Base-by-base conservation (phyloP, 176 grass and related monocot genomes). In the Saccharum officinarum region DNA sequence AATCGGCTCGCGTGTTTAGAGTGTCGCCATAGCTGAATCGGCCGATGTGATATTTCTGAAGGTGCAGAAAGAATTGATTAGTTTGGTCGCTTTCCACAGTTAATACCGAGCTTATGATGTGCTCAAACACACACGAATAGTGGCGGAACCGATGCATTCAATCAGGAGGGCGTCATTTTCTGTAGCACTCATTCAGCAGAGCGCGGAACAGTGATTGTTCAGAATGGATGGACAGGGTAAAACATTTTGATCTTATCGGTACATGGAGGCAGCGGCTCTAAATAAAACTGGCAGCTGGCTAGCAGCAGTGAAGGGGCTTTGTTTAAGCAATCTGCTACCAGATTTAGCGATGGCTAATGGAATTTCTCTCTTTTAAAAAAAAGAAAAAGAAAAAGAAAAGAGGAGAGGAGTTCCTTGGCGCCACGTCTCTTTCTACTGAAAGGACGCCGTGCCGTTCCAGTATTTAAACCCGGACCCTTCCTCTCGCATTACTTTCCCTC, bases 401-500 rank as follows among this genome's bases (percentile, higher is more conserved):
- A 60, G 57, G 8, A 60, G 57, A 34, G 22, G 46, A 84, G 82
- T 86, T 77, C 59, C 86, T 88, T 88, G 73, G 18, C 71, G 14
- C 45, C 79, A 92, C 86, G 86, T 86, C 78, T 89, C 90, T 88
- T 88, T 88, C 86, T 92, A 63, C 67, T 67, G 72, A 86, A 92
- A 92, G 57, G 65, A 77, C 70, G 78, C 79, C 64, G 63, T 68
- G 26, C 69, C 47, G 28, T 77, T 17, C 77, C 86, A 52, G 72
- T 89, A 92, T 86, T 86, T 86, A 79, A 85, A 82, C 67, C 80
- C 13, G 49, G 69, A 79, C 60, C 73, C 73, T 46, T 23, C 57
- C 40, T 73, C 78, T 76, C 67, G n/a, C 74, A 78, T 86, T 82
- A 75, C 65, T 72, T 79, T 71, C 63, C 76, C 71, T 67, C 61